Evolutionary conservation across 345 rosid genomes (phyloP), one percentile per base, ranked within the genome.

Genomic region (Litchi chinensis): DNA sequence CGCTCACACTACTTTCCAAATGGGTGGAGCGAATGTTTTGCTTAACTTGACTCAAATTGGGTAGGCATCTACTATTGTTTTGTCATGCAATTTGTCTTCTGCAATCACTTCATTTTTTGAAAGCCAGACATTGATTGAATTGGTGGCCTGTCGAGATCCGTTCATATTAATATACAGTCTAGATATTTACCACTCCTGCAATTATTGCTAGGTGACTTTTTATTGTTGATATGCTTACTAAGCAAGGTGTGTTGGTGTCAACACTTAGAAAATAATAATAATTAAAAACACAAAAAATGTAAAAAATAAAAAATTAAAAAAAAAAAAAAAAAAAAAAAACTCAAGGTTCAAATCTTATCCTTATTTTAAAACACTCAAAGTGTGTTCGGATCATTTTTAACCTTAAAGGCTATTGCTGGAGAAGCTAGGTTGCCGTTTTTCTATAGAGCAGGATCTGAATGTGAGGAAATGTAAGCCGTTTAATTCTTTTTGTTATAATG

Each of bases 371-470:
- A 26, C 28, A 26, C 28, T 26, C 28, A 26, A 26, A 26, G 28
- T 26, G 28, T 26, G 28, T 26, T 26, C 1, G 28, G 40, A 21
- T 75, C 52, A 46, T 76, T 32, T 71, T 79, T 78, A 78, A 78
- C 56, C 82, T 82, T 70, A 44, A 85, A 97, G 99, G 98, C 99
- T 50, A 97, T 94, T 87, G 98, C 99, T 83, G 99, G 99, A 83
- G 99, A 97, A 90, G 99, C 99, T 68, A 98, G 99, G 44, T 98
- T 94, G 46, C 98, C 99, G 44, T 94, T 96, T 85, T 96, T 96
- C 88, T 96, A 96, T 65, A 89, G 99, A 84, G 97, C 99, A 65
- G 99, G 99, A 68, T 97, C 99, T 80, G 99, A 94, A 88, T 97
- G 94, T 88, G 99, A 97, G 91, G 98, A 97, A 88, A 97, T 94